phyloP scores from a whole-genome alignment of 805 yeast species.

The Metschnikowia drakensbergensis region DNA sequence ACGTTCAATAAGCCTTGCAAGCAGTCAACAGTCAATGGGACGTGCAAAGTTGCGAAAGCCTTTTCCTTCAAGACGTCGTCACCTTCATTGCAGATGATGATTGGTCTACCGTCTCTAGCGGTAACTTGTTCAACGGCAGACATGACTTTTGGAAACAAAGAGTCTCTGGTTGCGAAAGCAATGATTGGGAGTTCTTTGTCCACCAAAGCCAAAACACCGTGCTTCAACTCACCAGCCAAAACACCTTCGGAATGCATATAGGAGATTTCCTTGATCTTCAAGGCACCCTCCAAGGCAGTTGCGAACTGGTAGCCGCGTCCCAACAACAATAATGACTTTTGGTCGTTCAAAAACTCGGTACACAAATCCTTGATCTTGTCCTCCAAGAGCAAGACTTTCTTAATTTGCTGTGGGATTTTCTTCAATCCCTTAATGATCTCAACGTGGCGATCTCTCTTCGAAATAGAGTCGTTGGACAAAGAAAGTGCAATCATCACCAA shows the following conservation, averaged over 20 bases:
- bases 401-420: slow-evolving; percentile 81
- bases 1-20: slow-evolving; percentile 94
- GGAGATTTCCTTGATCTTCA: slow-evolving; percentile 95
- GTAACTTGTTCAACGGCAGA: slow-evolving; percentile 95
- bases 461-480: slow-evolving; percentile 86
- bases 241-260: slow-evolving; percentile 99
- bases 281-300: slow-evolving; percentile 96
- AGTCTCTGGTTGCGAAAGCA: slow-evolving; percentile 94
- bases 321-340: slow-evolving; percentile 81
- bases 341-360: slow-evolving; percentile 64
- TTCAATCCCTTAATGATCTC: slow-evolving; percentile 85
- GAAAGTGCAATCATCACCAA: slow-evolving; percentile 94
- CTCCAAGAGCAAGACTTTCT: slow-evolving; percentile 69
- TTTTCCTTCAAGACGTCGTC: slow-evolving; percentile 60
- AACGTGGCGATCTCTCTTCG: slow-evolving; percentile 67
- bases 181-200: slow-evolving; percentile 92
- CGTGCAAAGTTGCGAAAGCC: slow-evolving; percentile 71
- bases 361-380: slow-evolving; percentile 73
- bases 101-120: slow-evolving; percentile 97
- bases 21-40: slow-evolving; percentile 95
- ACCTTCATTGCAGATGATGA: slow-evolving; percentile 81
- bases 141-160: slow-evolving; percentile 92
- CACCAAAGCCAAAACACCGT: slow-evolving; percentile 95
- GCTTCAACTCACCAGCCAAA: slow-evolving; percentile 97
- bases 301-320: slow-evolving; percentile 99